Evolutionary conservation across 2,329 filamentous ascomycete species (phyloP).

Genomic region (Trichoderma polysporum): DNA sequence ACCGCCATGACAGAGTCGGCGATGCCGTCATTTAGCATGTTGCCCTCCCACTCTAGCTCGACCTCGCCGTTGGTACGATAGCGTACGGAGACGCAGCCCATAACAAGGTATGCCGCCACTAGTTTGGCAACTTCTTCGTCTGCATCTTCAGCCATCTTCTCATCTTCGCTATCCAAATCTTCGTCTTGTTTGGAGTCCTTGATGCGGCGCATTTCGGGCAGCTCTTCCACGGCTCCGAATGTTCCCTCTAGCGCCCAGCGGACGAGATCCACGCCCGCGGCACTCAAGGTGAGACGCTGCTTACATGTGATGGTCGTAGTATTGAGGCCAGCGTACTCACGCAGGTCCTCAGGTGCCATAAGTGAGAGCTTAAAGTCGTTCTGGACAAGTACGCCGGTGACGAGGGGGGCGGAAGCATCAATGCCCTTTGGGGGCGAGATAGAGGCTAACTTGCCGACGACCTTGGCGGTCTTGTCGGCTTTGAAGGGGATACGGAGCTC

Average conservation of each 20-base stretch:
- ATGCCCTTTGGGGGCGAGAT: conserved; percentile 63
- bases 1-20: conserved; percentile 97
- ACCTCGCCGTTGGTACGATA: conserved; percentile 76
- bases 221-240: conserved; percentile 79
- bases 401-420: conserved; percentile 49
- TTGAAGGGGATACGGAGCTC: conserved; percentile 94
- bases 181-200: conserved; percentile 34
- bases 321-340: conserved; percentile 94
- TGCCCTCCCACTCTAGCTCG: conserved; percentile 95
- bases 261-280: conserved; percentile 87
- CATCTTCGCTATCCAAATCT: conserved; percentile 34
- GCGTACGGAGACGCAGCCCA: conserved; percentile 86
- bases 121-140: conserved; percentile 63
- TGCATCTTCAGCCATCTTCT: conserved; percentile 49
- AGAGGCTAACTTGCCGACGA: conserved; percentile 88
- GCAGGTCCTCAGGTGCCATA: conserved; percentile 94
- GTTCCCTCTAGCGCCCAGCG: conserved; percentile 93
- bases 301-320: conserved; percentile 93
- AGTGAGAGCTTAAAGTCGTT: conserved; percentile 97
- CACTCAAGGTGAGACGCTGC: conserved; percentile 82
- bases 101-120: conserved; percentile 66
- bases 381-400: conserved; percentile 90
- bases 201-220: conserved; percentile 52
- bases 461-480: conserved; percentile 91
- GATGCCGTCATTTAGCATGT: conserved; percentile 95